These are phyloP conservation scores for Yarrowia porcina DNA, from an alignment of 805 yeast species.

Conservation along the genomic window DNA sequence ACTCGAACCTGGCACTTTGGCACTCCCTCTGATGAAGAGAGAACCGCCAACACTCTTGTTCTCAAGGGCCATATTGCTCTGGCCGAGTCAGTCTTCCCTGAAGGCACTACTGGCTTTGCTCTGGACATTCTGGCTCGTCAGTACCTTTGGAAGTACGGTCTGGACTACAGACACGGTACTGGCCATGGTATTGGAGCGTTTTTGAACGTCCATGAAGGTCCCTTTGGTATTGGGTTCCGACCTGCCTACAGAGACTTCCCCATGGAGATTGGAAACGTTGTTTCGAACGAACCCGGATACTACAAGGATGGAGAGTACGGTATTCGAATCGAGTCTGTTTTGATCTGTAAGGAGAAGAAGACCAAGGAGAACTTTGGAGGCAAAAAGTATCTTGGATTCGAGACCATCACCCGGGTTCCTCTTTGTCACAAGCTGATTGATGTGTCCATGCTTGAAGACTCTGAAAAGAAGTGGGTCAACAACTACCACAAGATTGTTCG, in stretches of 20 bases:
- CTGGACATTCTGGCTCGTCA: conserved; percentile 83
- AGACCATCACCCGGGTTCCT: conserved; percentile 80
- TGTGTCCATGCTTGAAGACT: conserved; percentile 48
- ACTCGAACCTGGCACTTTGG: conserved; percentile 80
- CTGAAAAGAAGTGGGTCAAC: conserved; percentile 69
- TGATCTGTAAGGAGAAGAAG: conserved; percentile 50
- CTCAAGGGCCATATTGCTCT: conserved; percentile 88
- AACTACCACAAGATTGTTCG: conserved; percentile 59
- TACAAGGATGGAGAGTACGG: conserved; percentile 90
- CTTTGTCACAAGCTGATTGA: conserved; percentile 77
- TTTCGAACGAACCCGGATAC: conserved; percentile 93
- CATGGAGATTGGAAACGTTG: conserved; percentile 60
- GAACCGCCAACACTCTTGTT: conserved; percentile 73
- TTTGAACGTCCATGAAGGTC: conserved; percentile 92
- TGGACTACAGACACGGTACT: conserved; percentile 90
- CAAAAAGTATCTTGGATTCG: conserved; percentile 62
- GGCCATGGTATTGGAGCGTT: conserved; percentile 97
- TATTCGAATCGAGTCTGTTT: conserved; percentile 81
- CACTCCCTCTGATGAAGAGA: conserved; percentile 55
- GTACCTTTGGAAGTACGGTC: conserved; percentile 74
- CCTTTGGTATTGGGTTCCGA: conserved; percentile 71
- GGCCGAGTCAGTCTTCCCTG: conserved; percentile 75
- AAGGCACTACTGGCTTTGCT: conserved; percentile 67
- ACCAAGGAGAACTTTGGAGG: conserved; percentile 51
- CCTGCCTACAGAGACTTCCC: conserved; percentile 51